phyloP scores from a whole-genome alignment of 2,329 filamentous ascomycete species.

The Aspergillus latus region DNA sequence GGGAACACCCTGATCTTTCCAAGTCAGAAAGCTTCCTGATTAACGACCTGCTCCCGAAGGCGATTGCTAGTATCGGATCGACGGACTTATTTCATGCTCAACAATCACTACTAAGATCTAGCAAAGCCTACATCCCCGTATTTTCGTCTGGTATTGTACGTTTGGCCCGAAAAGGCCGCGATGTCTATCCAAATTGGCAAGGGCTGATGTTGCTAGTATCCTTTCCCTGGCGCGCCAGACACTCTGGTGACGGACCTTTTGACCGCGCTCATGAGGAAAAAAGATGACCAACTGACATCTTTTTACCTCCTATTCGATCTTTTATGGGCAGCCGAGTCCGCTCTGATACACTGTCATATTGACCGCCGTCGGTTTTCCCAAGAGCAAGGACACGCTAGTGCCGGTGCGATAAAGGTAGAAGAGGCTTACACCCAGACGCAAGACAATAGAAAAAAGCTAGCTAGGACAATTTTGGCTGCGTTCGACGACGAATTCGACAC shows the following conservation, averaged over 20 bases:
- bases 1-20: constrained; percentile 34
- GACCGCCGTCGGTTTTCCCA: constrained; percentile 29
- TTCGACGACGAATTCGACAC: constrained; percentile 24
- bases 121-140: constrained; percentile 28
- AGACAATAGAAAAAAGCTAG: constrained; percentile 22
- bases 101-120: constrained; percentile 9
- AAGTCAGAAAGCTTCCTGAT: constrained; percentile 34
- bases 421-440: constrained; percentile 20
- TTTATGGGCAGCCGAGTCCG: constrained; percentile 36
- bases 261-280: constrained; percentile 18
- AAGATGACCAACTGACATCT: constrained; percentile 30
- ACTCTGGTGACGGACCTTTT: constrained; percentile 24
- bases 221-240: constrained; percentile 31
- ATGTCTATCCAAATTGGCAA: background rate
- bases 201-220: constrained; percentile 29
- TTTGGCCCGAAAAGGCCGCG: background rate
- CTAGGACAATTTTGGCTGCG: constrained; percentile 23
- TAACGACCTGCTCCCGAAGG: constrained; percentile 30
- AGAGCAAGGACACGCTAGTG: constrained; percentile 21
- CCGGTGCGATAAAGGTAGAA: constrained; percentile 18
- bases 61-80: constrained; percentile 29
- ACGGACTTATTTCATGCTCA: constrained; percentile 15
- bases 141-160: constrained; percentile 33
- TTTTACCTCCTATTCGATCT: constrained; percentile 37
- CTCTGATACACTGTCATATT: constrained; percentile 37